Evolutionary conservation across 805 yeast species (phyloP), one percentile per base, ranked within the genome.

Genomic region (Monosporozyma yasuniensis): DNA sequence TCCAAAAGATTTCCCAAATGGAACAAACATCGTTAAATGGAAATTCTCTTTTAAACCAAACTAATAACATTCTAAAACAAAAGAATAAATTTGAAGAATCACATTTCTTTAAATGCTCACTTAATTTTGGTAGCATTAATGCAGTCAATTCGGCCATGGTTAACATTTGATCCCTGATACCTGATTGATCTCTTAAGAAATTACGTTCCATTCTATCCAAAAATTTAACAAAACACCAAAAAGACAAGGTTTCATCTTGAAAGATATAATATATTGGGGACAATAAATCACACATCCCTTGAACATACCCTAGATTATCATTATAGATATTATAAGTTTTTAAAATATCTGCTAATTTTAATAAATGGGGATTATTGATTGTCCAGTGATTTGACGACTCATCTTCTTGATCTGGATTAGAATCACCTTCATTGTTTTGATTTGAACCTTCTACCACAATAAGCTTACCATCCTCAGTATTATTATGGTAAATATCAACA

Each of bases 161-260:
- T 14, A 79, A 70, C 85, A 93, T 83, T 69, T 91, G 98, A 46
- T 78, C 77, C 60, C 87, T 84, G 84, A 93, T 93, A 0, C 99
- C 99, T 39, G 87, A 78, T 64, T 93, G 96, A 65, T 88, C 96
- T 46, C 95, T 78, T 27, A 91, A 71, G 64, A 90, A 93, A 66
- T 93, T 93, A 47, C 97, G 75, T 65, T 91, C 97, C 97, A 91
- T 89, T 49, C 93, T 72, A 47, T 87, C 88, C 98, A 93, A 91
- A 56, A 87, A 87, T 38, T 81, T 79, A 2, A 79, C 75, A 70
- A 93, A 91, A 8, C 89, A 83, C 95, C 96, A 88, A 65, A 93
- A 93, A 5, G 96, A 74, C 22, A 88, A 60, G 0, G 83, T 71
- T 56, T 90, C 96, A 63, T 90, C 95, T 56, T 76, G 75, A 8